These are phyloP conservation scores for Centella asiatica DNA, from an alignment of 129 eudicot species.

Conservation along the genomic window DNA sequence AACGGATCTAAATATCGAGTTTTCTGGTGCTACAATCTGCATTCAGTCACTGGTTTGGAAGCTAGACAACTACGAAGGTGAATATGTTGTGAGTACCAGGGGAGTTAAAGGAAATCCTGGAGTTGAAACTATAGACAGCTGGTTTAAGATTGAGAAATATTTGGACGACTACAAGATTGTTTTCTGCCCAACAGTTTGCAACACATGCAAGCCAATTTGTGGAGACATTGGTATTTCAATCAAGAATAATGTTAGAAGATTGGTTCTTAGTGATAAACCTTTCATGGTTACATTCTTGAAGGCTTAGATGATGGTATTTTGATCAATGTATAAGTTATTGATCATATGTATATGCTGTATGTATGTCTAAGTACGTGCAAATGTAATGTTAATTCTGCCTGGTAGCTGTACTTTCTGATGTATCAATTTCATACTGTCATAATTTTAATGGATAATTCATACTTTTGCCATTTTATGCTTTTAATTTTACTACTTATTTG, in stretches of 20 bases:
- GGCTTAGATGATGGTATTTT: conserved; percentile 7
- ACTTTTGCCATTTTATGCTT: no score
- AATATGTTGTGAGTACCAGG: conserved; percentile 20
- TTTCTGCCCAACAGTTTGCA: conserved; percentile 38
- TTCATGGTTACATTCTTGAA: conserved; percentile 34
- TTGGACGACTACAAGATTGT: conserved; percentile 37
- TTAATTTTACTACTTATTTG: no score
- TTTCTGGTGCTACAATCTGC: conserved; percentile 28
- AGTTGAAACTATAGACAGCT: conserved; percentile 24
- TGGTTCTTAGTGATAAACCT: conserved; percentile 31
- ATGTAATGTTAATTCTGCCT: no score
- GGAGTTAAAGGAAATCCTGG: conserved; percentile 56
- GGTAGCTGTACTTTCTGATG: no score
- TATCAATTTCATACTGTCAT: no score
- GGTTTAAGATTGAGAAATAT: conserved; percentile 46
- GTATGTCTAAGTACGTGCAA: no score
- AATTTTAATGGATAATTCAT: no score
- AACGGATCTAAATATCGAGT: conserved; percentile 45
- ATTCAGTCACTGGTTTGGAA: conserved; percentile 40
- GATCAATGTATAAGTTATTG: no score
- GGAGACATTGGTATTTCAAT: conserved; percentile 35
- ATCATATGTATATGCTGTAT: no score
- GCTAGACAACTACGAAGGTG: conserved; percentile 25
- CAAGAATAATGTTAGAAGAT: conserved; percentile 30
- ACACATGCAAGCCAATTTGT: conserved; percentile 31